Evolutionary conservation across 768 basidiomycete species (phyloP).

Genomic region (Russula olivacea): DNA sequence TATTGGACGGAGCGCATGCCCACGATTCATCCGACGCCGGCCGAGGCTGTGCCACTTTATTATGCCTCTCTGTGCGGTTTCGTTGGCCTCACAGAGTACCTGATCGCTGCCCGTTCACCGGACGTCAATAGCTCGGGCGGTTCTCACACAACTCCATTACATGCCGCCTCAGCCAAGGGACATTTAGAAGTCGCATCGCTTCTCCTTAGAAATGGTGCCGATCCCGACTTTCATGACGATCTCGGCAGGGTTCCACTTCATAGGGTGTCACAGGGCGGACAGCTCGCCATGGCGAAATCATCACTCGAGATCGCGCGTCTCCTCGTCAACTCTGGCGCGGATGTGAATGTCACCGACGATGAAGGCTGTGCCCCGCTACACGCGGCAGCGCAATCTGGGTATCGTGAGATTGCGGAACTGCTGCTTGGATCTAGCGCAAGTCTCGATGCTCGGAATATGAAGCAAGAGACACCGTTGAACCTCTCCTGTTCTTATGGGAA

Average conservation of each 20-base stretch:
- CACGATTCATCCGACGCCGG: background rate
- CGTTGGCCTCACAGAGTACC: background rate
- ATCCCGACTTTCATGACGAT: background rate
- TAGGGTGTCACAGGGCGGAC: background rate
- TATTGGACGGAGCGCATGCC: background rate
- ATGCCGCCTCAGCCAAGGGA: background rate
- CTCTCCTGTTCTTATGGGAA: too few species aligned
- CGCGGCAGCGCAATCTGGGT: background rate
- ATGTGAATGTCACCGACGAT: background rate
- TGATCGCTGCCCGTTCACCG: background rate
- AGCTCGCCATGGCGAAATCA: background rate
- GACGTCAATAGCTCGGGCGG: background rate
- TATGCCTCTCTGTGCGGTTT: conserved; percentile 12
- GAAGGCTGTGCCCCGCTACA: conserved; percentile 6
- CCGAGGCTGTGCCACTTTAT: background rate
- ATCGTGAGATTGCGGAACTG: background rate
- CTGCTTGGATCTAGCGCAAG: background rate
- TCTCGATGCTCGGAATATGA: background rate
- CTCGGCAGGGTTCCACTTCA: background rate
- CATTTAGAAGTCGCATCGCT: background rate
- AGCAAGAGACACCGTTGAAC: background rate
- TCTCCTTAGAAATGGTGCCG: background rate
- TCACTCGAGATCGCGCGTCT: background rate
- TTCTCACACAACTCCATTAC: background rate
- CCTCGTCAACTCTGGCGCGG: background rate